Evolutionary conservation across 306 rosid genomes (phyloP).

Genomic region (Cyamopsis tetragonoloba): DNA sequence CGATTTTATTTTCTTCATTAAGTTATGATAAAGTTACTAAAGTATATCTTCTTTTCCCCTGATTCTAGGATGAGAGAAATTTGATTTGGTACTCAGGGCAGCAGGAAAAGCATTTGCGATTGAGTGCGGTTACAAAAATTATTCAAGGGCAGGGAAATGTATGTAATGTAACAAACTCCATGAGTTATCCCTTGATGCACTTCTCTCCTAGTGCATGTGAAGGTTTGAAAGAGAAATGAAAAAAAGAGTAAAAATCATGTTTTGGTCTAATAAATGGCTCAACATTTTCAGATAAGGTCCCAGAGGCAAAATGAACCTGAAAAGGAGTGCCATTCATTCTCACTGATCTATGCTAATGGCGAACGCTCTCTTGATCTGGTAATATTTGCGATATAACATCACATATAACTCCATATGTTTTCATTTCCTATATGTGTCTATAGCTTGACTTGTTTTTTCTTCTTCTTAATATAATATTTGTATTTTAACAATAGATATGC

Average conservation of each 20-base stretch:
- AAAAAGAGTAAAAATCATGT: conserved; percentile 5
- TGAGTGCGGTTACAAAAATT: conserved; percentile 57
- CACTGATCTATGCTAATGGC: conserved; percentile 63
- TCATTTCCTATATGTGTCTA: background rate
- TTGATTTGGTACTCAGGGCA: conserved; percentile 80
- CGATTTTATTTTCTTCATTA: conserved; percentile 3
- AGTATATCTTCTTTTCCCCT: conserved; percentile 1
- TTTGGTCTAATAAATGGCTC: conserved; percentile 26
- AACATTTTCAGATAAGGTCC: conserved; percentile 51
- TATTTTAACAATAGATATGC: conserved; percentile 58
- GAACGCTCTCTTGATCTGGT: conserved; percentile 85
- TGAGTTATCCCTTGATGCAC: conserved; percentile 6
- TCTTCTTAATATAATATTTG: no score
- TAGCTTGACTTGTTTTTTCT: conserved; percentile 26
- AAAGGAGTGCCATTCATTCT: conserved; percentile 68
- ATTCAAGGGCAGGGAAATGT: conserved; percentile 71
- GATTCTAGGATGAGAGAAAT: conserved; percentile 72
- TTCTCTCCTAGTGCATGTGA: background rate
- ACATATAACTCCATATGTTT: conserved; percentile 10
- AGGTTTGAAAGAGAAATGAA: conserved; percentile 13
- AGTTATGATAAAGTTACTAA: background rate
- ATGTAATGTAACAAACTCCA: conserved; percentile 35
- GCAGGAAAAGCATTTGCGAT: conserved; percentile 64
- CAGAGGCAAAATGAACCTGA: conserved; percentile 54
- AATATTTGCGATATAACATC: conserved; percentile 7